Base-by-base conservation (phyloP, 257 asterid genomes). In the Solanum sparsipilum region DNA sequence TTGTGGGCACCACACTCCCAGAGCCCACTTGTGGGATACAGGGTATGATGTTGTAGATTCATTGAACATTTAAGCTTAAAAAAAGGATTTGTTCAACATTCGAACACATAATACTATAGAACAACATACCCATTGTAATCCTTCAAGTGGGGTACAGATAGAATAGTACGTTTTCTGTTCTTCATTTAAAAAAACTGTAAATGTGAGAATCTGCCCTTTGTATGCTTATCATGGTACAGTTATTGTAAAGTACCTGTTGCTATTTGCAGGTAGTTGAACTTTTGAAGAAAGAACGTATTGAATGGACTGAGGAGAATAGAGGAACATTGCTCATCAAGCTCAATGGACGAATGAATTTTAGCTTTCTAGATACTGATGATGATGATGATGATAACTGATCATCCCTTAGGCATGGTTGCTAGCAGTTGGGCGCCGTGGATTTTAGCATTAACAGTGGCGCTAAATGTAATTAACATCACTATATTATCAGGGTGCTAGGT, bases 241-340 rank as follows among this genome's bases (percentile, higher is more conserved):
- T 20, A 31, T 67, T 3, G 35, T 46, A 5, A 41, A 72, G 34
- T 34, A 36, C n/a, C 15, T 88, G 29, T 73, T 81, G 84, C 58
- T 89, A 81, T 41, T 16, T 89, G 87, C 94, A 97, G 99, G 98
- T 96, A 23, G 83, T 90, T 82, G 46, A 88, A 84, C 96, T 97
- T 88, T 91, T 97, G 44, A 90, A 92, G 90, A 92, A 87, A 29
- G 98, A 96, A 92, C 96, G 96, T 44, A 93, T 97, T 27, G 27
- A 87, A 21, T 97, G 95, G 94, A 88, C 91, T 0, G 99, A 97
- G 89, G 98, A 95, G 92, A 97, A 97, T 87, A 91, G 93, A 36
- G 98, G 98, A 89, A 94, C 95, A 5, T 92, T 97, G 89, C 93
- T 97, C 41, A 90, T 97, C 90, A 93, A 87, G 91, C 98, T 97